Evolutionary conservation across 75 land plant species (phyloP).

Genomic region (Pinus tabuliformis): DNA sequence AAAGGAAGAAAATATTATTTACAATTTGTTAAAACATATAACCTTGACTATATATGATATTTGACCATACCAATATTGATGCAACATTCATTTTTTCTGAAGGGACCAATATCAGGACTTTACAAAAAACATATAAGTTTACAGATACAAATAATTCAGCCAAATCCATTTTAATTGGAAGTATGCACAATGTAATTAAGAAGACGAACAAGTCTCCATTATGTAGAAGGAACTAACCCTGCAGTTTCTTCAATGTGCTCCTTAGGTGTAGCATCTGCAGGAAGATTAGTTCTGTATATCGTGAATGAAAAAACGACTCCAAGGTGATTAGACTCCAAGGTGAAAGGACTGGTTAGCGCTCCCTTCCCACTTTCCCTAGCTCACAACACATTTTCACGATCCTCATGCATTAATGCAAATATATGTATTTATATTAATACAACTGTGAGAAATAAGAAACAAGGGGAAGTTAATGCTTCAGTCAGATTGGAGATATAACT

Average conservation of each 20-base stretch:
- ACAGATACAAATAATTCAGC: neutral
- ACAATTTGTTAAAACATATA: neutral
- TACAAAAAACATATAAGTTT: neutral
- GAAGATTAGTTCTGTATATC: no score
- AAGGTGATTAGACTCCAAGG: conserved; percentile 59
- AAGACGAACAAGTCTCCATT: neutral
- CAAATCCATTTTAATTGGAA: neutral
- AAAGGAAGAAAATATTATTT: neutral
- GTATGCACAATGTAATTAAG: neutral
- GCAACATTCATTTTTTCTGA: neutral
- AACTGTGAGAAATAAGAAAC: neutral
- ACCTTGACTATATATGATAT: neutral
- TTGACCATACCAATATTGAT: neutral
- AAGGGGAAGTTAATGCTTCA: neutral
- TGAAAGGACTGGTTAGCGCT: conserved; percentile 82
- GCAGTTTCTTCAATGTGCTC: no score
- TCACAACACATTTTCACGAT: conserved; percentile 82
- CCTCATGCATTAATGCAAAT: conserved; percentile 53
- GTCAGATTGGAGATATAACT: no score
- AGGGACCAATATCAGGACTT: neutral
- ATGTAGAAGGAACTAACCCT: no score
- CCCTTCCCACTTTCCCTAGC: conserved; percentile 89
- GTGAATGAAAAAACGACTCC: no score
- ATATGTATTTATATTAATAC: neutral
- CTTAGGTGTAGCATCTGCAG: no score